Conservation (phyloP, 1,284 basidiomycete genomes). For the Uromyces viciae-fabae region DNA sequence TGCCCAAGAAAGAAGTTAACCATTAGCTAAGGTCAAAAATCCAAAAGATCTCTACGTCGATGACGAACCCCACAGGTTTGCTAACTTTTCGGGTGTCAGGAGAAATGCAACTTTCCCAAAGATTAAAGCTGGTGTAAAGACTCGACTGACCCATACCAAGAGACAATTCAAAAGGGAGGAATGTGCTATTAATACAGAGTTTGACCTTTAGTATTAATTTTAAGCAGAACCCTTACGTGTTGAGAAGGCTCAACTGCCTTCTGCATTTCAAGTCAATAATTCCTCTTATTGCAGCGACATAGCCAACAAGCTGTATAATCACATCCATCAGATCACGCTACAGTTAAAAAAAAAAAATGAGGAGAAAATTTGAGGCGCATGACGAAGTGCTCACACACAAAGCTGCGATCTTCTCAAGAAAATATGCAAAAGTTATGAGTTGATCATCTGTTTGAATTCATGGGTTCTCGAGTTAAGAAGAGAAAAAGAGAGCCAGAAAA, state of each 20-base stretch:
- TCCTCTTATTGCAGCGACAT: slow-evolving; percentile 24
- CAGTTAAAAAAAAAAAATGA: too few relatives aligned
- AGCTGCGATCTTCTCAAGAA: slow-evolving; percentile 7
- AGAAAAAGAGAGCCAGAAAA: neutral
- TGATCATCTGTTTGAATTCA: neutral
- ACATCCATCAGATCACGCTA: neutral
- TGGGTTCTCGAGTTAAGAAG: neutral
- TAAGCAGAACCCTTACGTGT: slow-evolving; percentile 14
- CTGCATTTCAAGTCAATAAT: slow-evolving; percentile 11
- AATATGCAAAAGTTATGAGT: neutral
- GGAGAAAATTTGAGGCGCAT: neutral
- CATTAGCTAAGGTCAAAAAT: neutral
- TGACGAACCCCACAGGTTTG: slow-evolving; percentile 52
- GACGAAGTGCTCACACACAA: slow-evolving; percentile 20
- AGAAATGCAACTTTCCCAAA: slow-evolving; percentile 58
- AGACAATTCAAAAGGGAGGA: slow-evolving; percentile 45
- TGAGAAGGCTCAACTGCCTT: slow-evolving; percentile 23
- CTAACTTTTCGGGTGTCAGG: slow-evolving; percentile 55
- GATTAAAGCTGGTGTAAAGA: slow-evolving; percentile 55
- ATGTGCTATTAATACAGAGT: slow-evolving; percentile 46
- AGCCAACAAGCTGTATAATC: slow-evolving; percentile 10
- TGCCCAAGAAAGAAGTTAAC: neutral
- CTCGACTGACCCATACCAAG: slow-evolving; percentile 42
- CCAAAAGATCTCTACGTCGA: neutral
- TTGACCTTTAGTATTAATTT: neutral